These are phyloP conservation scores for Trypanosoma mega DNA, from an alignment of 208 protist species.

Conservation along the genomic window DNA sequence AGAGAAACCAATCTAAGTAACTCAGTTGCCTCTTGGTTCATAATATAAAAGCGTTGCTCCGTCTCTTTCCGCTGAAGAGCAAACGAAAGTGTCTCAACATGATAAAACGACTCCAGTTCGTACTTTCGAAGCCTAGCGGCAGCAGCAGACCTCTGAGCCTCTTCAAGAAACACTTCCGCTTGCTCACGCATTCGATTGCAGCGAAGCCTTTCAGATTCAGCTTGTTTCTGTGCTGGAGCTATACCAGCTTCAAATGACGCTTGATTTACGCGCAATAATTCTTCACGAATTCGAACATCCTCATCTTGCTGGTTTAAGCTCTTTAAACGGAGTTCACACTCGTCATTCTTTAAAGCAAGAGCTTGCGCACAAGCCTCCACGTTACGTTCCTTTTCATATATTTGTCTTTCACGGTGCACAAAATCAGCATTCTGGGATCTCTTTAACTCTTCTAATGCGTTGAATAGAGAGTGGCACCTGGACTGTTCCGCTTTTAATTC, in stretches of 20 bases:
- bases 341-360: slow-evolving; percentile 12
- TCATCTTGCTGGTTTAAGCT: slow-evolving; percentile 17
- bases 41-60: slow-evolving; percentile 17
- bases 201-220: slow-evolving; percentile 22
- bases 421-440: slow-evolving; percentile 18
- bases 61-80: slow-evolving; percentile 24
- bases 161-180: slow-evolving; percentile 19
- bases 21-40: slow-evolving; percentile 14
- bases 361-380: slow-evolving; percentile 13
- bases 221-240: slow-evolving; percentile 20
- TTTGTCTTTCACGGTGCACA: slow-evolving; percentile 1
- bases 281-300: slow-evolving; percentile 12
- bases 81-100: slow-evolving; percentile 18
- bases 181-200: slow-evolving; percentile 13
- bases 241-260: slow-evolving; percentile 26
- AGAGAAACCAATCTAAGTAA: slow-evolving; percentile 14
- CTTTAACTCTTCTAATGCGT: slow-evolving; percentile 10
- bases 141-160: background rate
- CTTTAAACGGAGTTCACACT: slow-evolving; percentile 22
- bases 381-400: slow-evolving; percentile 9
- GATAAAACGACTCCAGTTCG: slow-evolving; percentile 18
- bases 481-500: slow-evolving; percentile 16
- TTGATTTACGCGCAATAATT: slow-evolving; percentile 11
- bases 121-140: slow-evolving; percentile 10
- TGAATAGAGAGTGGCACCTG: slow-evolving; percentile 12